phyloP scores from a whole-genome alignment of 768 basidiomycete genomes.

The Kwoniella heveanensis region DNA sequence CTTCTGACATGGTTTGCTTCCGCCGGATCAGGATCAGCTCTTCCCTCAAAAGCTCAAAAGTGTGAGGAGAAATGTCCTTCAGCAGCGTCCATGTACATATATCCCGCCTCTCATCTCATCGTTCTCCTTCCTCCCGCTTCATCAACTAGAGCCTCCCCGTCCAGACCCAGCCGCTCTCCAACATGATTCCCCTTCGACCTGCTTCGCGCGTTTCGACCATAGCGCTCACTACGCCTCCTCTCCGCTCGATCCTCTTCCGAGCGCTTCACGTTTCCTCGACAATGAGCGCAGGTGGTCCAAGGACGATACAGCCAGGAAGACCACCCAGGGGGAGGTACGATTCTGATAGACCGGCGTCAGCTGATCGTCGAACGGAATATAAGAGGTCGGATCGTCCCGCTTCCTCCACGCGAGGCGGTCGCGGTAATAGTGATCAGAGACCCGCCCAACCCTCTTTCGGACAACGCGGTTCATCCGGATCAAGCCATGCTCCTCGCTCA shows the following conservation, averaged over 20 bases:
- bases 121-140: no score
- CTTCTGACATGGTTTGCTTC: background rate
- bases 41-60: background rate
- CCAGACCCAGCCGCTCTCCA: no score
- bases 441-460: slow-evolving; percentile 6
- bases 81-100: no score
- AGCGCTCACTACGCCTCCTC: slow-evolving; percentile 18
- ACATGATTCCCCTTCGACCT: background rate
- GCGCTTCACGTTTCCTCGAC: slow-evolving; percentile 23
- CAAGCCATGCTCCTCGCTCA: background rate
- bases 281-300: background rate
- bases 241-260: slow-evolving; percentile 26
- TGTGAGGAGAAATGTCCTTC: background rate
- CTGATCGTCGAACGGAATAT: background rate
- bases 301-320: slow-evolving; percentile 4
- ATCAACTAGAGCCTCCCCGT: no score
- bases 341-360: background rate
- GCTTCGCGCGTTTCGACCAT: slow-evolving; percentile 14
- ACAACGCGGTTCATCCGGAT: background rate
- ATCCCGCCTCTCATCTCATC: no score
- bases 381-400: no score
- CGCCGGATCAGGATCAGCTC: background rate
- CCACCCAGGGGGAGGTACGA: background rate
- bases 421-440: no score
- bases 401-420: no score